A percentile compares a stretch with the other conserved stretches of the same genome.
Evolutionary conservation across 345 rosid genomes (phyloP).

Genomic region (Linum tenue): DNA sequence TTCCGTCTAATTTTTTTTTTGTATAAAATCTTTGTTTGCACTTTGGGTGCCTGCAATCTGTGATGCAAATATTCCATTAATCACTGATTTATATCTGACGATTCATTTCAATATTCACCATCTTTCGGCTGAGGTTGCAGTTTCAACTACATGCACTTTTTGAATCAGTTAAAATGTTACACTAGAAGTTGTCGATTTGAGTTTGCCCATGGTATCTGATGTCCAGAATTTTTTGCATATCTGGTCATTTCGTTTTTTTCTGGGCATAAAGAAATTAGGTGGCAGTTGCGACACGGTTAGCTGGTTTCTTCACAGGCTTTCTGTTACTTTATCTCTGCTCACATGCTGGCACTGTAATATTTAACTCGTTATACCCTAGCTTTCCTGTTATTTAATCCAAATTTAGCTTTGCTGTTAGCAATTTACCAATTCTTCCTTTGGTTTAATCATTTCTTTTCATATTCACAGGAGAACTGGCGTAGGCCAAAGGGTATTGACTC

Average conservation of each 20-base stretch:
- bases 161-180: neutral
- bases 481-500: too few species aligned
- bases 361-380: neutral
- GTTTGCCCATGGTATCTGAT: conserved; percentile 6
- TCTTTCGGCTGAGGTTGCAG: neutral
- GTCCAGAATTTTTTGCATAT: neutral
- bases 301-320: neutral
- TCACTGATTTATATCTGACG: neutral
- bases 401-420: too few species aligned
- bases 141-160: neutral
- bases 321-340: conserved; percentile 1
- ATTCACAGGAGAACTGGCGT: too few species aligned
- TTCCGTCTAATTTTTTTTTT: neutral
- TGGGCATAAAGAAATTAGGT: neutral
- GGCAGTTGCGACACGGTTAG: conserved; percentile 5
- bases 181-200: neutral
- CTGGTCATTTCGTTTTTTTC: conserved; percentile 7
- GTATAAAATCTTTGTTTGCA: neutral
- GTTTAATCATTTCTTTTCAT: too few species aligned
- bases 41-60: conserved; percentile 29
- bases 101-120: neutral
- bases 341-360: neutral
- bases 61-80: conserved; percentile 43
- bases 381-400: neutral
- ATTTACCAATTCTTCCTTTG: too few species aligned